These are phyloP conservation scores for Moelleriella libera DNA, from an alignment of 2,329 filamentous ascomycete species.

Conservation along the genomic window DNA sequence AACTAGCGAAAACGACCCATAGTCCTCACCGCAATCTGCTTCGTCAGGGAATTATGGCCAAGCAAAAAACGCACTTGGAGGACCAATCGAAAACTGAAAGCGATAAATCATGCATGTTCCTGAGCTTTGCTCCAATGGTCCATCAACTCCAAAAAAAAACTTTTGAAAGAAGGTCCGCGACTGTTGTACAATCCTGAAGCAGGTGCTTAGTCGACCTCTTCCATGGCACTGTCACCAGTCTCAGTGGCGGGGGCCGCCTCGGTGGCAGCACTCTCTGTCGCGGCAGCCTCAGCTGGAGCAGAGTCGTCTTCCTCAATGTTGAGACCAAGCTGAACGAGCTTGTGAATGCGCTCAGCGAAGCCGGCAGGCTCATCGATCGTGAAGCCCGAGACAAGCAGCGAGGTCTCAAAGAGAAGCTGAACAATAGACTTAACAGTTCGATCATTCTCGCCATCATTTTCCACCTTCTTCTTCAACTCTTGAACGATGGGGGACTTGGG, in stretches of 20 bases:
- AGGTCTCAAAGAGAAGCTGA: slow-evolving; percentile 97
- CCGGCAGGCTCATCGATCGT: slow-evolving; percentile 97
- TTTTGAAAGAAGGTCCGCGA: slow-evolving; percentile 22
- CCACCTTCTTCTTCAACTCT: slow-evolving; percentile 99
- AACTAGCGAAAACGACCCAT: slow-evolving; percentile 12
- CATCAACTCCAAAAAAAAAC: slow-evolving; percentile 26
- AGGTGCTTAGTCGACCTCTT: slow-evolving; percentile 86
- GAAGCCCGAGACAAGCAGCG: slow-evolving; percentile 95
- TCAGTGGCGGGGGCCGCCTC: slow-evolving; percentile 47
- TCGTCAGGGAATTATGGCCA: slow-evolving; percentile 16
- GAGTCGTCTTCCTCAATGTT: slow-evolving; percentile 92
- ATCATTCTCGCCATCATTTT: slow-evolving; percentile 94
- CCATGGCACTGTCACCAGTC: slow-evolving; percentile 89
- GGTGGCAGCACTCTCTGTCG: slow-evolving; percentile 20
- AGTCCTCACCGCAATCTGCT: neutral
- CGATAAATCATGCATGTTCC: slow-evolving; percentile 16
- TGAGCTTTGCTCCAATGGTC: slow-evolving; percentile 17
- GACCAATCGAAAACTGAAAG: slow-evolving; percentile 11
- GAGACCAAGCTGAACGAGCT: slow-evolving; percentile 93
- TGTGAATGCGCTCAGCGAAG: slow-evolving; percentile 99
- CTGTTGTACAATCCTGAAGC: slow-evolving; percentile 9
- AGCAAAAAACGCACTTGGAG: slow-evolving; percentile 9
- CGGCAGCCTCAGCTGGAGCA: slow-evolving; percentile 40
- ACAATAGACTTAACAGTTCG: slow-evolving; percentile 98
- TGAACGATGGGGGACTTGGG: slow-evolving; percentile 94